Conservation (phyloP, 106 monocot genomes). For the Dioscorea zingiberensis region DNA sequence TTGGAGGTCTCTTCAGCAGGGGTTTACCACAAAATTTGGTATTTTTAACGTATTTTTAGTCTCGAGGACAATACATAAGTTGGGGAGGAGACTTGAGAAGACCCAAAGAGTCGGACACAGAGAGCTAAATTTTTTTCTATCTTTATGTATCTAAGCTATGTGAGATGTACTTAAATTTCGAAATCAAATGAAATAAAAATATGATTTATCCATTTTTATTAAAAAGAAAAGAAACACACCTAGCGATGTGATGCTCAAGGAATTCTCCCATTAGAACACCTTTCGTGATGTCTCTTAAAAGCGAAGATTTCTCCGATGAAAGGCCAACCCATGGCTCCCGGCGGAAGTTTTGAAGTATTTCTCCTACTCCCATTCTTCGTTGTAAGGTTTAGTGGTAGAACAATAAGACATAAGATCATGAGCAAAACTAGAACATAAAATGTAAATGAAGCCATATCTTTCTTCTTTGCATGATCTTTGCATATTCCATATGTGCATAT, state of each 20-base stretch:
- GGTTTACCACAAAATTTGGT: too few species aligned
- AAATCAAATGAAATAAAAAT: too few species aligned
- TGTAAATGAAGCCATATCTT: not conserved
- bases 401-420: not conserved
- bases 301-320: constrained; percentile 28
- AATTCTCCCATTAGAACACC: constrained; percentile 12
- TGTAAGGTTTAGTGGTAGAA: not conserved
- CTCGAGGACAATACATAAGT: too few species aligned
- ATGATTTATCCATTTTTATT: too few species aligned
- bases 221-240: not conserved
- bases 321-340: constrained; percentile 25
- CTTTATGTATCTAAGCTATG: too few species aligned
- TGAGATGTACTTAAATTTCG: too few species aligned
- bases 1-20: too few species aligned
- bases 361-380: not conserved
- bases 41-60: too few species aligned
- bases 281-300: constrained; percentile 10
- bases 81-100: too few species aligned
- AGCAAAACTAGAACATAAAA: not conserved
- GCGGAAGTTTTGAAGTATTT: constrained; percentile 30
- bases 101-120: too few species aligned
- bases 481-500: too few species aligned
- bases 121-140: too few species aligned
- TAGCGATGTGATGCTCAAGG: constrained; percentile 17
- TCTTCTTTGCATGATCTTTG: not conserved